Percentiles rank a stretch among this genome's conserved stretches.
These are phyloP conservation scores for Neophaeococcomyces aloes DNA, from an alignment of 2,329 filamentous ascomycete species.

Conservation along the genomic window DNA sequence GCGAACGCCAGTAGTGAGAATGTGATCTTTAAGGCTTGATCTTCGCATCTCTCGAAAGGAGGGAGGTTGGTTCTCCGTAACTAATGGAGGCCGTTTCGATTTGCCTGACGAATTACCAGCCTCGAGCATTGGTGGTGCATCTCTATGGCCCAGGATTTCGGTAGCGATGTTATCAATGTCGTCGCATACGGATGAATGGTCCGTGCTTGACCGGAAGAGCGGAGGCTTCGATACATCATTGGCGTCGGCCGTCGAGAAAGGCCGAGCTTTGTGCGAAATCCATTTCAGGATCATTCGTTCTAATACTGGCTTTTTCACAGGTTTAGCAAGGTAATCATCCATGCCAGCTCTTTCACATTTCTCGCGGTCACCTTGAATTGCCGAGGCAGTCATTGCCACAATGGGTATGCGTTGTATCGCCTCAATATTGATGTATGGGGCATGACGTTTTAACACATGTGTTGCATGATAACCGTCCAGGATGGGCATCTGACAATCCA, in stretches of 20 bases:
- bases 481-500: constrained; percentile 68
- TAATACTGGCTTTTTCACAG: constrained; percentile 56
- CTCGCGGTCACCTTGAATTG: constrained; percentile 65
- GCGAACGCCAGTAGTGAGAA: constrained; percentile 19
- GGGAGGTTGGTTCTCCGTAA: constrained; percentile 21
- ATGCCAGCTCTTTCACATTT: constrained; percentile 64
- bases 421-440: constrained; percentile 51
- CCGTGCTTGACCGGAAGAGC: constrained; percentile 10
- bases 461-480: constrained; percentile 71
- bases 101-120: neutral
- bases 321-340: constrained; percentile 67
- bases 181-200: constrained; percentile 18
- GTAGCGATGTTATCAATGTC: constrained; percentile 14
- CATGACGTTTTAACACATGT: constrained; percentile 58
- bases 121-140: neutral
- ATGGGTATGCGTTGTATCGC: constrained; percentile 54
- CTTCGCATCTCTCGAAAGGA: constrained; percentile 13
- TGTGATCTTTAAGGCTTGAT: constrained; percentile 22
- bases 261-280: constrained; percentile 33
- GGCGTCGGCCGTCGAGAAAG: neutral
- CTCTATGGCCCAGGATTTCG: constrained; percentile 10
- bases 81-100: constrained; percentile 10
- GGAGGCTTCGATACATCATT: constrained; percentile 3
- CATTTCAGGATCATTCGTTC: constrained; percentile 64
- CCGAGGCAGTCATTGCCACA: constrained; percentile 71